Evolutionary conservation across 192 early-diverging fungal genomes (phyloP).

Genomic region (Tieghemiomyces parasiticus): DNA sequence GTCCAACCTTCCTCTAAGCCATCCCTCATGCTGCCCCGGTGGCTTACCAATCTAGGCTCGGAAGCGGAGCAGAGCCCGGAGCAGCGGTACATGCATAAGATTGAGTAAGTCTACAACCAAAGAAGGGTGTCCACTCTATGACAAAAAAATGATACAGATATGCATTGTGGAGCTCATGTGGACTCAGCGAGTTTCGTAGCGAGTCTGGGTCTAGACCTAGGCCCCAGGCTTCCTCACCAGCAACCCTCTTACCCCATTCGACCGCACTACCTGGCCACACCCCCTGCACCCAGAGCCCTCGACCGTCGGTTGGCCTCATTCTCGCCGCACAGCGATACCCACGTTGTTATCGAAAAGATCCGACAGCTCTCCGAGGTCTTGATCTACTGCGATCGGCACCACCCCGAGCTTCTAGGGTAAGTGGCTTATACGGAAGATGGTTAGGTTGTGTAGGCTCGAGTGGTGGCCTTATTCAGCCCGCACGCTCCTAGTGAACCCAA

Average conservation of each 20-base stretch:
- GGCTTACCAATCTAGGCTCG: no score
- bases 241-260: neutral
- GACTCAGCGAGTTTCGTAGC: neutral
- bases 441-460: no score
- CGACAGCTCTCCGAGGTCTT: slow-evolving; percentile 9
- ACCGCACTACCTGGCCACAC: neutral
- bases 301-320: neutral
- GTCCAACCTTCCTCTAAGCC: no score
- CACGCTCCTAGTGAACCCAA: no score
- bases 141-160: no score
- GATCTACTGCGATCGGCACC: slow-evolving; percentile 10
- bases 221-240: neutral
- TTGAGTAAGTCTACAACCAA: slow-evolving; percentile 9
- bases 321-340: neutral
- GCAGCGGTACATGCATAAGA: slow-evolving; percentile 8
- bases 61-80: slow-evolving; percentile 4
- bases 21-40: neutral
- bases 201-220: neutral
- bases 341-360: slow-evolving; percentile 2
- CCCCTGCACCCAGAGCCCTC: neutral
- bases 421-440: neutral
- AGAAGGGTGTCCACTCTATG: no score
- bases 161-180: no score
- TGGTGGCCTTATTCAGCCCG: no score
- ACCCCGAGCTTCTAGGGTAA: slow-evolving; percentile 7